Evolutionary conservation across 225 moss, liverwort and hornwort species (phyloP), one percentile per base, ranked within the genome.

Genomic region (Marchantia polymorpha): DNA sequence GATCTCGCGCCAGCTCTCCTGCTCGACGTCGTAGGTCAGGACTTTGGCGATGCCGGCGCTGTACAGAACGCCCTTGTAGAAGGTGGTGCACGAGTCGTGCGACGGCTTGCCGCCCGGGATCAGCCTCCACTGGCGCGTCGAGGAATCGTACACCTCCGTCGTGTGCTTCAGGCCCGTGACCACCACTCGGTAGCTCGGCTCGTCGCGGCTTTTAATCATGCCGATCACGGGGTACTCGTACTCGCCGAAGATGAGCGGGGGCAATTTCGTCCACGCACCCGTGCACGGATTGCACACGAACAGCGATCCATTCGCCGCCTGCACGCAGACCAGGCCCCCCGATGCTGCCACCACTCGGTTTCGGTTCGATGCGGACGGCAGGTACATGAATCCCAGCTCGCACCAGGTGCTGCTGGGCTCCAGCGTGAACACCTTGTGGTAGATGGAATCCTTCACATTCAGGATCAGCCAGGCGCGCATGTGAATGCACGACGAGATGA

Each of bases 151-250:
- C 50, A 72, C 72, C 51, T 72, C 72, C 10, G 72, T 72, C 2
- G 72, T 72, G 72, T 72, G 72, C 52, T 72, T 72, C 72, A 72
- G 51, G 22, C 72, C 72, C 8, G 72, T 72, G 51, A 72, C 72
- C 22, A 72, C 19, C n/a, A 72, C 52, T 23, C 23, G 20, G 51
- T 72, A 72, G n/a, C 11, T 72, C 7, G 22, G 13, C 10, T 50
- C 50, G 23, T 52, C 49, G 3, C 30, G 22, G 49, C 51, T 72
- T 11, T 72, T 51, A 8, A 72, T 72, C 72, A 72, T 72, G 49
- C 72, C 72, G 22, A 72, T 72, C 10, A 72, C 72, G 25, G 72
- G 72, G 50, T 72, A 72, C 72, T 72, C 72, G 72, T 72, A 72
- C 6, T 14, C 49, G 8, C 72, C 72, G 12, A 72, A 72, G 50